phyloP scores from a whole-genome alignment of 495 filamentous ascomycete species.

The Penicillium ucsense region DNA sequence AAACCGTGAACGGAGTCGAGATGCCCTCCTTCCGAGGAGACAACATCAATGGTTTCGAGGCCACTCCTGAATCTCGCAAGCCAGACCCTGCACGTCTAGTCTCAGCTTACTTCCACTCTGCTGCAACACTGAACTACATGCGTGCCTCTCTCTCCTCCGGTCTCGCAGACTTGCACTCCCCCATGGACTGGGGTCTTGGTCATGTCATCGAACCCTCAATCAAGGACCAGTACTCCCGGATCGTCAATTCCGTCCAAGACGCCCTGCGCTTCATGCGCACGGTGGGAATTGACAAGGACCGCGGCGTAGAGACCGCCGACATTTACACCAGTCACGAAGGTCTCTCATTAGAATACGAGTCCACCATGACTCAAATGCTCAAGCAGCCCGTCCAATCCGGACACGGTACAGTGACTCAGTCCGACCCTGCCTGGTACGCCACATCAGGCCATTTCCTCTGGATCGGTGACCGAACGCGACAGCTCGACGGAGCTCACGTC shows the following conservation, averaged over 20 bases:
- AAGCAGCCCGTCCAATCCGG: constrained; percentile 44
- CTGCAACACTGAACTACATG: constrained; percentile 86
- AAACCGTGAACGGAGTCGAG: constrained; percentile 67
- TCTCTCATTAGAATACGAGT: constrained; percentile 88
- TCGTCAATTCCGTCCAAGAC: constrained; percentile 78
- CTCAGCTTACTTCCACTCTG: constrained; percentile 89
- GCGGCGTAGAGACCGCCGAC: constrained; percentile 81
- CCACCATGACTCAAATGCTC: constrained; percentile 67
- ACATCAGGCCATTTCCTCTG: constrained; percentile 97
- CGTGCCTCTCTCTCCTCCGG: constrained; percentile 75
- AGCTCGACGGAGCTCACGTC: constrained; percentile 84
- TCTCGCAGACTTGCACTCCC: constrained; percentile 86
- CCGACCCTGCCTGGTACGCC: constrained; percentile 53
- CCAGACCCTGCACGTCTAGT: constrained; percentile 79
- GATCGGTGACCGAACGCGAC: constrained; percentile 94
- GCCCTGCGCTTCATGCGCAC: constrained; percentile 93
- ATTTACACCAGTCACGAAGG: constrained; percentile 94
- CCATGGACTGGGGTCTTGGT: constrained; percentile 90
- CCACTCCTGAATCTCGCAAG: constrained; percentile 49
- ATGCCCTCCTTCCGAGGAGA: constrained; percentile 90
- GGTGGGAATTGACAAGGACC: constrained; percentile 81
- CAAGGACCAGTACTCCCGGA: constrained; percentile 72
- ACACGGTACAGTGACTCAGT: constrained; percentile 3
- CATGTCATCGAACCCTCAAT: constrained; percentile 79
- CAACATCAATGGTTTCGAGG: constrained; percentile 82